phyloP scores from a whole-genome alignment of 225 moss, liverwort and hornwort genomes.

The Polytrichum commune region DNA sequence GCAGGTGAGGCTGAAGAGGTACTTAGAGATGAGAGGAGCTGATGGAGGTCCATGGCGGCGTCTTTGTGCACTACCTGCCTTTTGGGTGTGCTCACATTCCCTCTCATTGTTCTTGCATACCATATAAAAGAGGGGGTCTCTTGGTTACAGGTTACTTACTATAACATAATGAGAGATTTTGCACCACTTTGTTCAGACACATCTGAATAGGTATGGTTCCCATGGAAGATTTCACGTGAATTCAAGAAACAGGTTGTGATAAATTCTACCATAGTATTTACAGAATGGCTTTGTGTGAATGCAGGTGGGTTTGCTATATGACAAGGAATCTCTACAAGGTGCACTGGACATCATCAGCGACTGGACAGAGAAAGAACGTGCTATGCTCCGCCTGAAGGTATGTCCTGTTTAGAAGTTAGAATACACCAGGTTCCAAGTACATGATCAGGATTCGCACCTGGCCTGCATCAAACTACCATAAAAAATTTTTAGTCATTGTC shows the following conservation, averaged over 20 bases:
- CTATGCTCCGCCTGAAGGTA: conserved; percentile 72
- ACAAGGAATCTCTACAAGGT: conserved; percentile 64
- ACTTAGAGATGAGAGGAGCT: conserved; percentile 92
- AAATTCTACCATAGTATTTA: neutral
- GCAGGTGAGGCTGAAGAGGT: conserved; percentile 84
- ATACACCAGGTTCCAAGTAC: neutral
- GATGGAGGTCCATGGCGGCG: conserved; percentile 72
- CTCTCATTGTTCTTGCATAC: neutral
- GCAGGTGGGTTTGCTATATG: conserved; percentile 79
- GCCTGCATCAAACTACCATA: neutral
- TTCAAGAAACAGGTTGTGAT: too few relatives aligned
- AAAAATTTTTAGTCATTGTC: neutral
- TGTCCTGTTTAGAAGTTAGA: neutral
- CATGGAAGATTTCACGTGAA: neutral
- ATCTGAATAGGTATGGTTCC: neutral
- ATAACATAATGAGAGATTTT: neutral
- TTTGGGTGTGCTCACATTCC: conserved; percentile 57
- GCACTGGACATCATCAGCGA: conserved; percentile 66
- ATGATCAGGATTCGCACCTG: neutral
- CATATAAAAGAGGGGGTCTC: neutral
- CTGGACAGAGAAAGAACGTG: conserved; percentile 76
- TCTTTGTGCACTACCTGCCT: conserved; percentile 75
- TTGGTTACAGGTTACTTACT: neutral
- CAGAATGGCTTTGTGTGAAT: conserved; percentile 3
- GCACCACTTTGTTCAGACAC: neutral